Percentiles rank a stretch among this genome's conserved stretches.
phyloP scores from a whole-genome alignment of 805 yeast species.

The Grigorovia humatica region DNA sequence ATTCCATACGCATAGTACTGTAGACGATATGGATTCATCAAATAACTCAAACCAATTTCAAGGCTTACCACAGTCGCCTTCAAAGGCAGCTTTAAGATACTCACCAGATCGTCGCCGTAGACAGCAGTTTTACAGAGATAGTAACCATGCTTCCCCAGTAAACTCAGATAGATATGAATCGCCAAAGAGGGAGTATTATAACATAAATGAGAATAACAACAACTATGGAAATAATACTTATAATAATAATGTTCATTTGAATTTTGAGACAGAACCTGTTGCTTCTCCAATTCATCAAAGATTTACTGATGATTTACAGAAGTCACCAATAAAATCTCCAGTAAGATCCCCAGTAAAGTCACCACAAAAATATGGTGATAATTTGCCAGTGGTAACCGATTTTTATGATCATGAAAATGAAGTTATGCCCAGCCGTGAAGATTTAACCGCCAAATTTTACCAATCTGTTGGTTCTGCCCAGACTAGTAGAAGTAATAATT shows the following conservation, averaged over 20 bases:
- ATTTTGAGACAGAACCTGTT: slow-evolving; percentile 29
- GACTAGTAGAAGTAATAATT: slow-evolving; percentile 3
- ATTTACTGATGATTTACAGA: slow-evolving; percentile 6
- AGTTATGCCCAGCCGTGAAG: background rate
- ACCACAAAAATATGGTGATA: background rate
- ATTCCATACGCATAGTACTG: slow-evolving; percentile 20
- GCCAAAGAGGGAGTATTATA: slow-evolving; percentile 40
- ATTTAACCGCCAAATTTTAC: slow-evolving; percentile 7
- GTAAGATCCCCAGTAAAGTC: background rate
- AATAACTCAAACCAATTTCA: slow-evolving; percentile 24
- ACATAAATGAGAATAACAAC: slow-evolving; percentile 23
- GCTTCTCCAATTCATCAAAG: slow-evolving; percentile 1
- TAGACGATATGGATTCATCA: slow-evolving; percentile 7
- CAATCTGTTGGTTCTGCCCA: slow-evolving; percentile 8
- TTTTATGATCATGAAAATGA: slow-evolving; percentile 22
- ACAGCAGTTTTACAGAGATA: slow-evolving; percentile 22
- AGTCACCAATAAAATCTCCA: slow-evolving; percentile 6
- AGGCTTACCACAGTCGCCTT: slow-evolving; percentile 32
- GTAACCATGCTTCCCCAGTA: slow-evolving; percentile 26
- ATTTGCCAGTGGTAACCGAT: slow-evolving; percentile 3
- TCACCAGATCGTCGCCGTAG: slow-evolving; percentile 32
- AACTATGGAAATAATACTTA: background rate
- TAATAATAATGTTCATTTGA: slow-evolving; percentile 37
- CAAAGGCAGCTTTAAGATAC: slow-evolving; percentile 30
- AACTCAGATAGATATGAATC: slow-evolving; percentile 64